Conservation (phyloP, 176 grass and related monocot species). For the Panicum miliaceum region DNA sequence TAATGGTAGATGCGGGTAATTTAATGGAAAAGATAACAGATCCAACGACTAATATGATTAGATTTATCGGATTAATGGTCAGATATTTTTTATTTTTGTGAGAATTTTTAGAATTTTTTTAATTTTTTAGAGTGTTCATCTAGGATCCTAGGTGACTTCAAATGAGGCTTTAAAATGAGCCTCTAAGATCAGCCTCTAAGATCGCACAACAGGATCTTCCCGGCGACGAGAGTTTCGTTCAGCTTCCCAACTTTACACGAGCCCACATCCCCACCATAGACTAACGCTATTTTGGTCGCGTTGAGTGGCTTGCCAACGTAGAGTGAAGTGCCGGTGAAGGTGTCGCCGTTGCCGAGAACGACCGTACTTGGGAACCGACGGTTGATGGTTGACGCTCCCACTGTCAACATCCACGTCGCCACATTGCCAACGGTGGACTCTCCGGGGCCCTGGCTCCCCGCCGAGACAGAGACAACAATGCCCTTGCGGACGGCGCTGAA, state of each 20-base stretch:
- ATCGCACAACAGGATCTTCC: neutral
- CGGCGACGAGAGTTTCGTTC: neutral
- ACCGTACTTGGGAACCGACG: slow-evolving; percentile 6
- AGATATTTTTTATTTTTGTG: no score
- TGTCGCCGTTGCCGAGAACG: slow-evolving; percentile 29
- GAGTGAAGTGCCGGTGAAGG: slow-evolving; percentile 18
- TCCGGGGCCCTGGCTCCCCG: slow-evolving; percentile 33
- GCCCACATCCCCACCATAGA: neutral
- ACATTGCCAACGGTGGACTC: no score
- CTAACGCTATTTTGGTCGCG: neutral
- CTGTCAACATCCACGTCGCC: no score
- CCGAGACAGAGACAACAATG: slow-evolving; percentile 33
- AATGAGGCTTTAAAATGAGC: no score
- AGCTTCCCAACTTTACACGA: neutral
- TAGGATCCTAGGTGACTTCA: no score
- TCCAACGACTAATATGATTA: no score
- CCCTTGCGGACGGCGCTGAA: slow-evolving; percentile 43
- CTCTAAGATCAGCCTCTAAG: no score
- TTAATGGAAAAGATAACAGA: no score
- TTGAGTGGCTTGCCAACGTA: neutral
- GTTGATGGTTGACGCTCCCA: slow-evolving; percentile 48
- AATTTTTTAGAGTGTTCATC: no score
- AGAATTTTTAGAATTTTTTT: no score
- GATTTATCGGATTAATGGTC: no score
- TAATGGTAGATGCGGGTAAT: no score